Evolutionary conservation across 768 basidiomycete species (phyloP), one percentile per base, ranked within the genome.

Genomic region (Russula abietina): DNA sequence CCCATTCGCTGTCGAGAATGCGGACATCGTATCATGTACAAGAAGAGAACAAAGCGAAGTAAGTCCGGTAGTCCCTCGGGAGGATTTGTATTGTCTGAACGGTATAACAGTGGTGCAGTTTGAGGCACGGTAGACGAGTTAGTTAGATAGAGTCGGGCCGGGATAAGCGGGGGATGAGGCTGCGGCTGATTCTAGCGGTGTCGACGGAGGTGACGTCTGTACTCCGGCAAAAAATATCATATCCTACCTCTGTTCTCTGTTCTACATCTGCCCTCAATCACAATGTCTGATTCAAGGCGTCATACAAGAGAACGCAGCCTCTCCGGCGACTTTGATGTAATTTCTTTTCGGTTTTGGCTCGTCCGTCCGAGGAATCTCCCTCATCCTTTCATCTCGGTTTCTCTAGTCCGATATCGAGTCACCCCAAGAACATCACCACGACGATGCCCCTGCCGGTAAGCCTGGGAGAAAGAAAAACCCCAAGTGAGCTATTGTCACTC

Each of bases 21-120:
- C 71, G 96, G 96, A 3, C 96, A 98, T 75, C 86, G 96, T 57
- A 96, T 98, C 73, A 94, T 98, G 92, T 98, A 97, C 77, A 98
- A 98, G 77, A 97, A 95, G 75, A 79, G 96, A 70, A 96, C 94
- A 26, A 91, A 83, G 71, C 80, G 93, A 80, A 95, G 96, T 98
- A 69, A 72, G 93, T 78, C 22, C 57, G 38, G 59, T 49, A 14
- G 24, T 38, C 62, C 52, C 39, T 8, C 41, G 54, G 11, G 46
- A 39, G 6, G 7, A 16, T 48, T n/a, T 30, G 28, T 30, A 2
- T 30, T 30, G 28, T 30, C 28, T 26, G 19, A 68, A 57, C 50
- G 32, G 10, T 52, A 67, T 59, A 19, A 68, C n/a, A 88, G 88
- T 89, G 87, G 87, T 89, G 2, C 88, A 89, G 77, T 88, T 89